A percentile compares a stretch with the other conserved stretches of the same genome.
These are phyloP conservation scores for Ascochyta viciae-villosae DNA, from an alignment of 2,329 filamentous ascomycete genomes.

Conservation along the genomic window DNA sequence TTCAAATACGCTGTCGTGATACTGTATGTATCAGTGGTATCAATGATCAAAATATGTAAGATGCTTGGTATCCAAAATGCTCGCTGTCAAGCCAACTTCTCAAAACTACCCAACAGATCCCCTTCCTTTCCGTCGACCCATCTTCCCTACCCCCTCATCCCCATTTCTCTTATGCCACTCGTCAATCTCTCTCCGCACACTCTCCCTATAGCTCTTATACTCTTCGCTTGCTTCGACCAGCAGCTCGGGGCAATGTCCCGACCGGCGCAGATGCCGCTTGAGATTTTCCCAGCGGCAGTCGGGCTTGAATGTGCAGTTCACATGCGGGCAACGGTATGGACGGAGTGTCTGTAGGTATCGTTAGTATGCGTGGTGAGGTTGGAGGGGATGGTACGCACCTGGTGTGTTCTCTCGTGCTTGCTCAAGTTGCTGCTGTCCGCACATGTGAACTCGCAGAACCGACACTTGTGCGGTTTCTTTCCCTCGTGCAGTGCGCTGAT, in stretches of 20 bases:
- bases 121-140: constrained; percentile 30
- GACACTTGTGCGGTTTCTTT: constrained; percentile 48
- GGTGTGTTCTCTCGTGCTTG: constrained; percentile 49
- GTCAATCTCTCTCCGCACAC: constrained; percentile 41
- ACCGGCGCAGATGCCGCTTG: constrained; percentile 48
- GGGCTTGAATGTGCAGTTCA: constrained; percentile 47
- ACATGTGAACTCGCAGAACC: constrained; percentile 49
- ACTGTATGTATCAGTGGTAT: no score
- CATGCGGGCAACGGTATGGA: constrained; percentile 47
- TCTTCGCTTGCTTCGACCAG: constrained; percentile 43
- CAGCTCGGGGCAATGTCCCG: constrained; percentile 45
- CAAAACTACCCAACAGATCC: constrained; percentile 2
- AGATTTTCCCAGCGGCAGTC: constrained; percentile 51
- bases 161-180: constrained; percentile 43
- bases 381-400: constrained; percentile 26
- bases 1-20: no score
- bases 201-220: constrained; percentile 44
- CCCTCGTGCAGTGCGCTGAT: constrained; percentile 47
- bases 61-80: no score
- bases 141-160: constrained; percentile 27
- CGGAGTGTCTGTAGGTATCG: constrained; percentile 37
- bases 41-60: no score
- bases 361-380: not conserved
- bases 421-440: constrained; percentile 47
- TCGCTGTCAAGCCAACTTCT: no score